A percentile compares a stretch with the other conserved stretches of the same genome.
These are phyloP conservation scores for Candida pini DNA, from an alignment of 805 yeast genomes.

Conservation along the genomic window DNA sequence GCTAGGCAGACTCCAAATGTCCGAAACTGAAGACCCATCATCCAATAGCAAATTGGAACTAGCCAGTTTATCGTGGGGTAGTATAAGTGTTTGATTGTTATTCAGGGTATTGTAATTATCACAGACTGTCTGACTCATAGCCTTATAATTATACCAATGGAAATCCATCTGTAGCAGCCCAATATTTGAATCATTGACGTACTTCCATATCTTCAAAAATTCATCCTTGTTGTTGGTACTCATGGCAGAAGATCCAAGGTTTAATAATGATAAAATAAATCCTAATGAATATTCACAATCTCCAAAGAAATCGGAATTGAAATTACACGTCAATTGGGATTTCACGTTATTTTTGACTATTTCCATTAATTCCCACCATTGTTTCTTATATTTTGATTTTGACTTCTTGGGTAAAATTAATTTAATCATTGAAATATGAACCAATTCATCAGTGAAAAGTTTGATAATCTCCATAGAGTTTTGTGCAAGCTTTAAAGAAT, in stretches of 20 bases:
- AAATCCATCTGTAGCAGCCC: neutral
- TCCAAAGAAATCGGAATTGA: slow-evolving; percentile 1
- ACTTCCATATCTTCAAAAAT: neutral
- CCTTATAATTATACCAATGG: neutral
- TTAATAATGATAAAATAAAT: neutral
- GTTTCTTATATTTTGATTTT: slow-evolving; percentile 1
- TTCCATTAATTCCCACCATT: no score
- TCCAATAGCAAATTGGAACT: neutral
- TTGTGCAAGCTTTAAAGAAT: neutral
- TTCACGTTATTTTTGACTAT: neutral
- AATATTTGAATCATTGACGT: neutral
- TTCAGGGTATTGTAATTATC: neutral
- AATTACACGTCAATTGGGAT: neutral
- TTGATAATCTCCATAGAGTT: neutral
- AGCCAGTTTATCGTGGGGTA: neutral
- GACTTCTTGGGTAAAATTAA: slow-evolving; percentile 1
- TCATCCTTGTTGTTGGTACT: neutral
- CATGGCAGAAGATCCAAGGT: neutral
- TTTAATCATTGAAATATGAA: slow-evolving; percentile 3
- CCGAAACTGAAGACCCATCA: neutral
- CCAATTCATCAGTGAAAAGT: neutral
- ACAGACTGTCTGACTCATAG: neutral
- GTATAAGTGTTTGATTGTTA: neutral
- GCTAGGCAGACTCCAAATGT: neutral
- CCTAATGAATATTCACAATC: neutral